These are phyloP conservation scores for Exutisphaerella laricina DNA, from an alignment of 2,329 filamentous ascomycete genomes.

Conservation along the genomic window DNA sequence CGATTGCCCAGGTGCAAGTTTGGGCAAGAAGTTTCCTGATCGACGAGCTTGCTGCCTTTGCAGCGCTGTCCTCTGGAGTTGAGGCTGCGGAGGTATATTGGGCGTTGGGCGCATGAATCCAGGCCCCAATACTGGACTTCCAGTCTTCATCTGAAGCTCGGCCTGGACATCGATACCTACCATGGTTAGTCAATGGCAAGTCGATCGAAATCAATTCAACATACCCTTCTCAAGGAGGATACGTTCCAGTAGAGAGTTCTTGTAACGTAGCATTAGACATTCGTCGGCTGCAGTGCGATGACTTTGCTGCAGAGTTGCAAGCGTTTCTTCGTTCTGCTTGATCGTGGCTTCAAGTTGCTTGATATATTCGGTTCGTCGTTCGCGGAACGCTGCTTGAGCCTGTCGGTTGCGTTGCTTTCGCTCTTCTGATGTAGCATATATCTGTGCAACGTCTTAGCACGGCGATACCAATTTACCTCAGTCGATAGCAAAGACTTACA, in stretches of 20 bases:
- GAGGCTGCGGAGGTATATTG: slow-evolving; percentile 34
- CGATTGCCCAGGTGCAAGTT: slow-evolving; percentile 37
- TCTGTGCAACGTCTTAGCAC: slow-evolving; percentile 51
- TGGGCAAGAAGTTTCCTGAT: slow-evolving; percentile 30
- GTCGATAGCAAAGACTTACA: slow-evolving; percentile 64
- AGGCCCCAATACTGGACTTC: slow-evolving; percentile 71
- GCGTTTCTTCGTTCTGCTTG: slow-evolving; percentile 89
- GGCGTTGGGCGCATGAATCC: slow-evolving; percentile 48
- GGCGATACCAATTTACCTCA: too few species aligned
- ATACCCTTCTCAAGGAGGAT: slow-evolving; percentile 93
- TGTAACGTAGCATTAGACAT: slow-evolving; percentile 96
- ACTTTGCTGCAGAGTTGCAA: slow-evolving; percentile 87
- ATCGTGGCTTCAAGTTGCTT: slow-evolving; percentile 98
- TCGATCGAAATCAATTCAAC: neutral
- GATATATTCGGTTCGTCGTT: slow-evolving; percentile 97
- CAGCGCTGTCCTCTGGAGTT: slow-evolving; percentile 73
- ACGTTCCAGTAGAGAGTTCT: slow-evolving; percentile 92
- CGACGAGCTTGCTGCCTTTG: slow-evolving; percentile 58
- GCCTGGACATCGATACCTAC: slow-evolving; percentile 94
- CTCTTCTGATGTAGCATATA: slow-evolving; percentile 98
- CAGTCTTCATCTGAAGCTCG: slow-evolving; percentile 87
- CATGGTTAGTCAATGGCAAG: slow-evolving; percentile 13
- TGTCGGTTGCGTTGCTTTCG: slow-evolving; percentile 96
- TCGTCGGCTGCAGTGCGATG: slow-evolving; percentile 93
- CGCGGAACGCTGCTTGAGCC: slow-evolving; percentile 93